Evolutionary conservation across 2,329 filamentous ascomycete species (phyloP).

Genomic region (Fonsecaea pedrosoi): DNA sequence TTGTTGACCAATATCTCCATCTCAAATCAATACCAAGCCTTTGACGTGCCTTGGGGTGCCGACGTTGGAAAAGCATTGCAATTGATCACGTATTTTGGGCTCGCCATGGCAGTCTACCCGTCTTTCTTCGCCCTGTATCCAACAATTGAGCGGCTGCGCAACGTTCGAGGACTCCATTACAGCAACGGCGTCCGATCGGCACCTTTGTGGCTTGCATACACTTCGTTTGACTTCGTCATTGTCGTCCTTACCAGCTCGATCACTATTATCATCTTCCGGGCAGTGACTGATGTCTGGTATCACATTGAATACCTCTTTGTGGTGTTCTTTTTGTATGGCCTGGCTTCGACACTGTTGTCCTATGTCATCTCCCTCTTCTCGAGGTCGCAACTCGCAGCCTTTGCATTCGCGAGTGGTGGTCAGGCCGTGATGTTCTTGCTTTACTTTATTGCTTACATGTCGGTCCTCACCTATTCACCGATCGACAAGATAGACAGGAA

Average conservation of each 20-base stretch:
- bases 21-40: constrained; percentile 72
- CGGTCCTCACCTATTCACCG: constrained; percentile 75
- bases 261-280: constrained; percentile 72
- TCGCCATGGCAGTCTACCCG: constrained; percentile 79
- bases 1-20: constrained; percentile 73
- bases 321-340: constrained; percentile 78
- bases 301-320: constrained; percentile 81
- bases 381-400: constrained; percentile 79
- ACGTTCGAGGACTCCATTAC: constrained; percentile 85
- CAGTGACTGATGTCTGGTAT: constrained; percentile 71
- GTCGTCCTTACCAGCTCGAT: constrained; percentile 71
- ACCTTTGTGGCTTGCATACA: constrained; percentile 85
- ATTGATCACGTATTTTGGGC: constrained; percentile 78
- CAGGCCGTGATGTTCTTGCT: constrained; percentile 75
- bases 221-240: constrained; percentile 78
- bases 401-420: constrained; percentile 78
- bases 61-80: constrained; percentile 75
- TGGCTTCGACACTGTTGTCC: constrained; percentile 75
- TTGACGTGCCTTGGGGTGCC: constrained; percentile 75
- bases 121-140: constrained; percentile 90
- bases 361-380: constrained; percentile 84
- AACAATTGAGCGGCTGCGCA: constrained; percentile 78
- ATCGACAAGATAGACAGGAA: constrained; percentile 71
- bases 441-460: constrained; percentile 75
- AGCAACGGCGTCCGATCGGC: constrained; percentile 85